Conservation (phyloP, 2,329 filamentous ascomycete genomes). For the Phialophora expanda region DNA sequence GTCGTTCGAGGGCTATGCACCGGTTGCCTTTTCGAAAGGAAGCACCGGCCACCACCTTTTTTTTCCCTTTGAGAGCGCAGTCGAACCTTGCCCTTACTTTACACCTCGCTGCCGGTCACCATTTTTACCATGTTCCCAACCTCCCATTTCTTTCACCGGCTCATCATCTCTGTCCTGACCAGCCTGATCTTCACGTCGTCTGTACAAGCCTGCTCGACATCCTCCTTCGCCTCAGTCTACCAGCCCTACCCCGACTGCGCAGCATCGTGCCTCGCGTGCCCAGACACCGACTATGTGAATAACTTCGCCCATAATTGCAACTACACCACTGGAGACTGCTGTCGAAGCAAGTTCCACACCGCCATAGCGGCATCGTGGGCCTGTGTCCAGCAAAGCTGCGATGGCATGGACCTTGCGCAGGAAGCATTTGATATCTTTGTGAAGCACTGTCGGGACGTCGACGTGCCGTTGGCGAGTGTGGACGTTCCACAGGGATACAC, state of each 20-base stretch:
- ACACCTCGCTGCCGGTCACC: neutral
- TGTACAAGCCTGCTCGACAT: conserved; percentile 7
- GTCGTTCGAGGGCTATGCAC: neutral
- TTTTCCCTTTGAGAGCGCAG: neutral
- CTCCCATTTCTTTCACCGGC: neutral
- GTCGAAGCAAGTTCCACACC: conserved; percentile 4
- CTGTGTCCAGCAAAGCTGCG: conserved; percentile 5
- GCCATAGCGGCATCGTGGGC: neutral
- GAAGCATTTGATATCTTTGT: conserved; percentile 4
- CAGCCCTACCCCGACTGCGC: conserved; percentile 9
- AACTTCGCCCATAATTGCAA: conserved; percentile 11
- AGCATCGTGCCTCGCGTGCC: conserved; percentile 10
- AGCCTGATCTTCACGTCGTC: neutral
- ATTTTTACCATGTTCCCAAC: neutral
- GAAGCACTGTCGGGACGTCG: neutral
- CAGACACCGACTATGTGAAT: conserved; percentile 8
- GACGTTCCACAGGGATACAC: conserved; percentile 4
- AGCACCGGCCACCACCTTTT: neutral
- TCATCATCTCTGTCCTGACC: neutral
- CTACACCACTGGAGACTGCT: conserved; percentile 11
- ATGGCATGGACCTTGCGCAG: conserved; percentile 2
- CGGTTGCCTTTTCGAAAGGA: neutral
- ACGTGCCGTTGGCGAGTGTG: neutral
- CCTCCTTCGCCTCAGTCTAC: neutral
- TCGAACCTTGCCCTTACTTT: neutral